Conservation (phyloP, 345 rosid genomes). For the Salix dunnii region DNA sequence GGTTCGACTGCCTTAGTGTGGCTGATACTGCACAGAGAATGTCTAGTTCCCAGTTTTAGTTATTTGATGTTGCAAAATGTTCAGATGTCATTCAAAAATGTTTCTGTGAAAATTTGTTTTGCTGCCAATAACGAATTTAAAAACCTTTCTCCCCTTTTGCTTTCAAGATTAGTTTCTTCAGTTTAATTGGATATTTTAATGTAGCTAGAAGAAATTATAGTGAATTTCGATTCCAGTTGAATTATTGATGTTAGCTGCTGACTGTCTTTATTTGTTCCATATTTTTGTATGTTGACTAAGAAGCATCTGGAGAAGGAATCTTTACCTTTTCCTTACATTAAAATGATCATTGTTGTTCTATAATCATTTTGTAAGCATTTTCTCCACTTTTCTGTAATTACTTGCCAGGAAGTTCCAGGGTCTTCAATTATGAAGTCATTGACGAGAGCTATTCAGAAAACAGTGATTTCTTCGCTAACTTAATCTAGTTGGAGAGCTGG, state of each 20-base stretch:
- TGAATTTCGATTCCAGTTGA: not conserved
- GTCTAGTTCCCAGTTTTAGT: not conserved
- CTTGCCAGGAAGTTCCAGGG: slow-evolving; percentile 62
- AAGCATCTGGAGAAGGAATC: not conserved
- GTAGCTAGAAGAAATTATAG: not conserved
- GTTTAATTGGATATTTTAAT: not conserved
- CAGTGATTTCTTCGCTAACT: slow-evolving; percentile 65
- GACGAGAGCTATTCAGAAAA: slow-evolving; percentile 56
- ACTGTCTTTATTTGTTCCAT: not conserved
- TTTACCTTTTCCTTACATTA: not conserved
- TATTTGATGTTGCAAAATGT: not conserved
- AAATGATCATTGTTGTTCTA: not conserved
- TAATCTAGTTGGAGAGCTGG: slow-evolving; percentile 73
- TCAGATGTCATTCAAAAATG: not conserved
- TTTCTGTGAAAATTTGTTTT: not conserved
- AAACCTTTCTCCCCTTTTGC: not conserved
- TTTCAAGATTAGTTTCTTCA: not conserved
- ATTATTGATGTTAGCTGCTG: not conserved
- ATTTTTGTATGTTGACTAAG: not conserved
- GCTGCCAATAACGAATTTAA: not conserved
- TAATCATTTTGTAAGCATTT: not conserved
- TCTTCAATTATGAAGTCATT: slow-evolving; percentile 57
- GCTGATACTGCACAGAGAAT: not conserved
- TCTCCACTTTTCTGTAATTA: slow-evolving; percentile 4
- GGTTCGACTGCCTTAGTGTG: too few species aligned